These are phyloP conservation scores for Cutaneotrichosporon sp. DNA, from an alignment of 1,284 basidiomycete species.

Conservation along the genomic window DNA sequence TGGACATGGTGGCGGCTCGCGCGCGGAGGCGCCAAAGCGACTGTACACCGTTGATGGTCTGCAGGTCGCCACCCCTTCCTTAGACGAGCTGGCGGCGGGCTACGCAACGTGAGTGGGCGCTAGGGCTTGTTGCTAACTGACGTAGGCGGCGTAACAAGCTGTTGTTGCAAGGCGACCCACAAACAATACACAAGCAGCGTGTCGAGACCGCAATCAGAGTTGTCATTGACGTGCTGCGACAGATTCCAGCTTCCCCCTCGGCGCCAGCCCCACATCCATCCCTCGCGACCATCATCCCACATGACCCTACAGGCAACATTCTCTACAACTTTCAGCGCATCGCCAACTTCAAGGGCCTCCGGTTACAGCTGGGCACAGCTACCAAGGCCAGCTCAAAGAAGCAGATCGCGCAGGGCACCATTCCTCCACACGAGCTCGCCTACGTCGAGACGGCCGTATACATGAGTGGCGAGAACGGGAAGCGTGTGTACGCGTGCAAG, in stretches of 20 bases:
- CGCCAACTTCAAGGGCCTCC: conserved; percentile 33
- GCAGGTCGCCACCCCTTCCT: conserved; percentile 16
- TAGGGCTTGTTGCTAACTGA: conserved; percentile 9
- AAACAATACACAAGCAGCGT: conserved; percentile 39
- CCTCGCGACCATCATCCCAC: conserved; percentile 22
- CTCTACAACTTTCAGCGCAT: conserved; percentile 35
- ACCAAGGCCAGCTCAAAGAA: conserved; percentile 43
- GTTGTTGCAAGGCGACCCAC: conserved; percentile 43
- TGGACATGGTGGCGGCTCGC: conserved; percentile 26
- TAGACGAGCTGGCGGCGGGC: conserved; percentile 28
- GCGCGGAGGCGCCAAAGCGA: conserved; percentile 41
- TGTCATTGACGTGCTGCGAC: conserved; percentile 40
- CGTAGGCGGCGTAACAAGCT: conserved; percentile 29
- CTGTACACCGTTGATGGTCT: conserved; percentile 33
- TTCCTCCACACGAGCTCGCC: conserved; percentile 33
- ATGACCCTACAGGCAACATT: conserved; percentile 27
- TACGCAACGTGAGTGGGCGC: conserved; percentile 15
- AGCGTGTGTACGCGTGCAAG: conserved; percentile 66
- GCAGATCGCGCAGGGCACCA: conserved; percentile 37
- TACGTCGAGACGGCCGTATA: conserved; percentile 46
- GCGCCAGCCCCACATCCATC: conserved; percentile 20
- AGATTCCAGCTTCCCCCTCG: conserved; percentile 29
- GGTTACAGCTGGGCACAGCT: conserved; percentile 40
- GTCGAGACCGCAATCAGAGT: conserved; percentile 46
- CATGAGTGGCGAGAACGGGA: conserved; percentile 40